These are phyloP conservation scores for Phytophthora agathidicida DNA, from an alignment of 352 stramenopile species.

Conservation along the genomic window DNA sequence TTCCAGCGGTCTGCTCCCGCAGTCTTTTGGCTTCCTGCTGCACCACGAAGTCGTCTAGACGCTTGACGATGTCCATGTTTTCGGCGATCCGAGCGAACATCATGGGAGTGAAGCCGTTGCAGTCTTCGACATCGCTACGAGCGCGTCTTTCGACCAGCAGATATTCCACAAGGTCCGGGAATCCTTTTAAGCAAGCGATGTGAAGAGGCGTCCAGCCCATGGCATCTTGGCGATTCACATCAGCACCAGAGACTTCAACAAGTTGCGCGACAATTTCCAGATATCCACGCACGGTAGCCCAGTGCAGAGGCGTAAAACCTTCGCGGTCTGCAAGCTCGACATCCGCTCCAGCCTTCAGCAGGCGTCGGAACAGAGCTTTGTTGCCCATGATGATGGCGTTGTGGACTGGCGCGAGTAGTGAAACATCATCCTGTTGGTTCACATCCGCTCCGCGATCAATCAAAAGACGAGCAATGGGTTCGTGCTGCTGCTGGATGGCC, in stretches of 20 bases:
- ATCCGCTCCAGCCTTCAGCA: slow-evolving; percentile 63
- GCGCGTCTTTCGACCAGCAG: slow-evolving; percentile 60
- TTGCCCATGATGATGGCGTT: slow-evolving; percentile 86
- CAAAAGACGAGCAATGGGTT: slow-evolving; percentile 71
- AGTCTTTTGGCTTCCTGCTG: slow-evolving; percentile 39
- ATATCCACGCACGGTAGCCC: slow-evolving; percentile 71
- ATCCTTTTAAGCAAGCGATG: slow-evolving; percentile 78
- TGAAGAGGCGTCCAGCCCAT: slow-evolving; percentile 76
- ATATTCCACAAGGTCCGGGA: slow-evolving; percentile 72
- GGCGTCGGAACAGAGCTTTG: slow-evolving; percentile 67
- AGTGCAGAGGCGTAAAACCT: slow-evolving; percentile 68
- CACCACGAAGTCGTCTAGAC: slow-evolving; percentile 56
- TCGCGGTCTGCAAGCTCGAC: slow-evolving; percentile 63
- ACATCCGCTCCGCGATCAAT: slow-evolving; percentile 74
- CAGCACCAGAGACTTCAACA: slow-evolving; percentile 52
- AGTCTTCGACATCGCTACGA: slow-evolving; percentile 55
- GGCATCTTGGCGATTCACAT: slow-evolving; percentile 66
- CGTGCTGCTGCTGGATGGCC: slow-evolving; percentile 78
- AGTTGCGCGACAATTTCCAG: slow-evolving; percentile 78
- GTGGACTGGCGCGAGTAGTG: slow-evolving; percentile 67
- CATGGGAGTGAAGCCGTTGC: slow-evolving; percentile 69
- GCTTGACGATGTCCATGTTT: slow-evolving; percentile 65
- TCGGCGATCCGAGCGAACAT: slow-evolving; percentile 76
- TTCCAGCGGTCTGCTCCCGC: slow-evolving; percentile 15
- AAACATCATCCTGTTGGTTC: slow-evolving; percentile 64